Base-by-base conservation (phyloP, 495 filamentous ascomycete species). In the Bryoglossum gracile region DNA sequence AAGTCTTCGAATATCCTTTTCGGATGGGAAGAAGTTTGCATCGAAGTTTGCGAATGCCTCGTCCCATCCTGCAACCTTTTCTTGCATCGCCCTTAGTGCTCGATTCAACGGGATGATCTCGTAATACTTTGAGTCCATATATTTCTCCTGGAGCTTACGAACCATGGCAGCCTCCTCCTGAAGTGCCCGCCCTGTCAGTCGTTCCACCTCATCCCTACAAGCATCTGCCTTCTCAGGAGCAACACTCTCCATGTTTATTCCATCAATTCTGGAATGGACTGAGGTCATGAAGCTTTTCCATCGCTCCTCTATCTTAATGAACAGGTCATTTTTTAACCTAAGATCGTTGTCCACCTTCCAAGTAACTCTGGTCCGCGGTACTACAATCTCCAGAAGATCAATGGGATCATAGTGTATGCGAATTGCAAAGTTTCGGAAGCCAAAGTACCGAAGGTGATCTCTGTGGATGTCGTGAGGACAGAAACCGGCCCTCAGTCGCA, bases 291-390 rank as follows among this genome's bases (percentile, higher is more conserved):
- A 99, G 10, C 82, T 80, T 50, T 77, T 83, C 56, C 95, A 79
- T 5, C 87, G 82, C 14, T 87, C 81, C 53, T 94, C 85, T 32
- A 79, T 83, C 52, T 83, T 84, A 13, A 68, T 69, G 57, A 83
- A 96, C 30, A 94, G 73, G n/a, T 94, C 87, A 56, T 99, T 97
- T 63, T 91, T 94, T 51, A 97, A 71, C 48, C 73, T 82, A 39
- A 99, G 65, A 58, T 99, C 92, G 50, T 89, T 83, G 51, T 95
- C 90, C 8, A 96, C 91, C 63, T 96, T 96, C 89, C 94, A 99
- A 1, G 89, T 95, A 26, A 99, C 80, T 38, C 84, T 80, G 9
- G 86, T 80, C 21, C 91, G 74, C 10, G 94, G 94, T 19, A 97
- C 92, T 43, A 95, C 80, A 40, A 99, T 91, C 63, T 99, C 94